A percentile compares a stretch with the other conserved stretches of the same genome.
phyloP scores from a whole-genome alignment of 345 rosid genomes.

The Corymbia maculata region DNA sequence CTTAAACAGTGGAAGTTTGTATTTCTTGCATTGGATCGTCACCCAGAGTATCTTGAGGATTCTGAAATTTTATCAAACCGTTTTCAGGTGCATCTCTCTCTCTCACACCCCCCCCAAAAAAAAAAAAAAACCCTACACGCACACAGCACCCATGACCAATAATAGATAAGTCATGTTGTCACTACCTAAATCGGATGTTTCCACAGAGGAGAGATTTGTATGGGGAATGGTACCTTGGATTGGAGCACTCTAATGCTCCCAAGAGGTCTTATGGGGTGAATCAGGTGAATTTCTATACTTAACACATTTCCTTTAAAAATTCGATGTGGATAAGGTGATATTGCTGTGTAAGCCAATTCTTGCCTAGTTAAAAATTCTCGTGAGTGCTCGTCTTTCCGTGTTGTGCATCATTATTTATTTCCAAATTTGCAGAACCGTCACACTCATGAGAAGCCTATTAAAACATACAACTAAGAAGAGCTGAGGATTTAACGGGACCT shows the following conservation, averaged over 20 bases:
- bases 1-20: conserved; percentile 84
- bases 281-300: conserved; percentile 33
- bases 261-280: conserved; percentile 66
- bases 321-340: neutral
- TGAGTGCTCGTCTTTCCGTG: neutral
- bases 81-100: conserved; percentile 47
- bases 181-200: neutral
- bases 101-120: too few species aligned
- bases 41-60: conserved; percentile 78
- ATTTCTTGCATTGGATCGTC: conserved; percentile 73
- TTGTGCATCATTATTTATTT: neutral
- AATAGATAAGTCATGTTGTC: too few species aligned
- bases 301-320: neutral
- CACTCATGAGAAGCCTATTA: too few species aligned
- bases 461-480: too few species aligned
- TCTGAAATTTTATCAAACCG: conserved; percentile 61
- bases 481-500: too few species aligned
- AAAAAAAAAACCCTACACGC: too few species aligned
- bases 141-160: too few species aligned
- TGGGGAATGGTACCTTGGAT: conserved; percentile 90
- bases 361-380: neutral
- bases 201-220: conserved; percentile 53
- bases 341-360: neutral
- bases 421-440: too few species aligned
- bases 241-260: conserved; percentile 84